Evolutionary conservation across 202 grass and related monocot genomes (phyloP).

Genomic region (Carex sylvatica): DNA sequence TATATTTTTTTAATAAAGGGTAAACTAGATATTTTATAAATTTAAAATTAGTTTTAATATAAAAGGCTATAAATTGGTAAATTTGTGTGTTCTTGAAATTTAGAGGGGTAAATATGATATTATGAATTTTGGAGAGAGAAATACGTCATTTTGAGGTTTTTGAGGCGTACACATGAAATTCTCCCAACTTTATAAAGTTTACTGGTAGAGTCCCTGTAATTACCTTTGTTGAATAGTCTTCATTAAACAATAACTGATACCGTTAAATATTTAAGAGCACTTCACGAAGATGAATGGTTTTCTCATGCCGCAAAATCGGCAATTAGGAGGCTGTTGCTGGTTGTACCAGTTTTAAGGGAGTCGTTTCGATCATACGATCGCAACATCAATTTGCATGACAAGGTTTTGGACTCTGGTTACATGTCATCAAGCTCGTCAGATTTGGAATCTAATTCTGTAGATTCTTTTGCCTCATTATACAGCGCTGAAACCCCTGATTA

Average conservation of each 20-base stretch:
- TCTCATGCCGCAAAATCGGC: conserved; percentile 66
- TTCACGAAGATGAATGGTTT: conserved; percentile 94
- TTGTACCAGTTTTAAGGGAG: conserved; percentile 57
- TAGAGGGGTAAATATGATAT: too few species aligned
- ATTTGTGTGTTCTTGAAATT: too few species aligned
- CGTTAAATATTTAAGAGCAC: conserved; percentile 40
- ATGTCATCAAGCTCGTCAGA: conserved; percentile 36
- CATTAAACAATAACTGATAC: background rate
- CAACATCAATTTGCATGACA: conserved; percentile 33
- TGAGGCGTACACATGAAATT: too few species aligned
- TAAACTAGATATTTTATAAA: too few species aligned
- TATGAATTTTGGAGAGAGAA: too few species aligned
- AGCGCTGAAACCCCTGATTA: conserved; percentile 64
- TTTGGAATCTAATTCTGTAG: conserved; percentile 44
- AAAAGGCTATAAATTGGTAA: too few species aligned
- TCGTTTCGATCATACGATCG: conserved; percentile 35
- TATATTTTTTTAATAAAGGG: too few species aligned
- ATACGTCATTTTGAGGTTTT: too few species aligned
- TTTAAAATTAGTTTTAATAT: too few species aligned
- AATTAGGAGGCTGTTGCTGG: conserved; percentile 75
- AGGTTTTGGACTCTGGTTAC: conserved; percentile 59
- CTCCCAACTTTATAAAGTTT: background rate
- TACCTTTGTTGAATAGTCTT: background rate
- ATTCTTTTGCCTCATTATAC: conserved; percentile 86
- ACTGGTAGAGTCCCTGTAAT: background rate